Evolutionary conservation across 805 yeast genomes (phyloP).

Genomic region (Candida ponderosae): DNA sequence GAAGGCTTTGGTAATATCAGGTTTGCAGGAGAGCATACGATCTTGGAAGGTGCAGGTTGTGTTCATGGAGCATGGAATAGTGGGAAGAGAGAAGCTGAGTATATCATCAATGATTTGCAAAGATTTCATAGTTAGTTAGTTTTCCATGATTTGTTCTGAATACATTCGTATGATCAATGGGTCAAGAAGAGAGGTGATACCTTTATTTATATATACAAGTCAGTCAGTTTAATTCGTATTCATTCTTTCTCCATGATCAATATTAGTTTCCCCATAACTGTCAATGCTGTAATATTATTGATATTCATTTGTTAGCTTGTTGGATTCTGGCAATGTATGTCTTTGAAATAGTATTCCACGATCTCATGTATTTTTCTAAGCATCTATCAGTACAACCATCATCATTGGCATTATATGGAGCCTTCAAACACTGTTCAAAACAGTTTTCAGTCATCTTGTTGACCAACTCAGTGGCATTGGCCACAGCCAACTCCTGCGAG

Average conservation of each 20-base stretch:
- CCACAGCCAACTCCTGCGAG: slow-evolving; percentile 80
- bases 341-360: slow-evolving; percentile 82
- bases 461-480: slow-evolving; percentile 82
- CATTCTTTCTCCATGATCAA: too few species aligned
- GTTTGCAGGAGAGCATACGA: slow-evolving; percentile 91
- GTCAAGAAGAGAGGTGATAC: too few species aligned
- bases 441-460: slow-evolving; percentile 83
- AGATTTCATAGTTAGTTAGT: too few species aligned
- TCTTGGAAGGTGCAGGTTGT: slow-evolving; percentile 82
- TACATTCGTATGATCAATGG: too few species aligned
- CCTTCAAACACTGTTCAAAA: slow-evolving; percentile 65
- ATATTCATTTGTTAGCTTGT: slow-evolving; percentile 24
- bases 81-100: slow-evolving; percentile 51
- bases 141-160: too few species aligned
- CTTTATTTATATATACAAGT: too few species aligned
- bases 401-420: slow-evolving; percentile 54
- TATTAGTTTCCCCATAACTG: too few species aligned
- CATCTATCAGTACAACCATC: slow-evolving; percentile 70
- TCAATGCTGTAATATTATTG: too few species aligned
- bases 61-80: slow-evolving; percentile 87
- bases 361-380: slow-evolving; percentile 78
- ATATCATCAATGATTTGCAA: slow-evolving; percentile 20
- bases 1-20: slow-evolving; percentile 54
- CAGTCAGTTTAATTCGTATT: too few species aligned
- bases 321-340: slow-evolving; percentile 72